Evolutionary conservation across 805 yeast genomes (phyloP).

Genomic region (Starmerella tilneyi): DNA sequence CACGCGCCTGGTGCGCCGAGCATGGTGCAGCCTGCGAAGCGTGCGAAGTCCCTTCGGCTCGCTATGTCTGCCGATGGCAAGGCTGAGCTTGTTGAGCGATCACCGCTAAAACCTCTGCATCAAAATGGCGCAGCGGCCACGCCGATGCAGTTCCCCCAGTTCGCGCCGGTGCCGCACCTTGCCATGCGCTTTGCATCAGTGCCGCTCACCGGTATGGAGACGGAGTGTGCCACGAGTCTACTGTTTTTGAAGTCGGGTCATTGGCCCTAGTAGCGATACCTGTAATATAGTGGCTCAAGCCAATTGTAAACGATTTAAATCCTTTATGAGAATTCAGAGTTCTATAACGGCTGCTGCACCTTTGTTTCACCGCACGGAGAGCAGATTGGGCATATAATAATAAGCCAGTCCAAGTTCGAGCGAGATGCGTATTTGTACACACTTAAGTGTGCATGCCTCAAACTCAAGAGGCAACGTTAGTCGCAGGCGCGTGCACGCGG

Average conservation of each 20-base stretch:
- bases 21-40: slow-evolving; percentile 11
- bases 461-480: no score
- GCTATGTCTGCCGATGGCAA: slow-evolving; percentile 35
- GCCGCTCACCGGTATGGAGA: slow-evolving; percentile 23
- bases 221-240: slow-evolving; percentile 32
- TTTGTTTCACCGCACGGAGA: no score
- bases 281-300: background rate
- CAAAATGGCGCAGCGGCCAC: slow-evolving; percentile 1
- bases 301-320: slow-evolving; percentile 2
- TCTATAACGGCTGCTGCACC: no score
- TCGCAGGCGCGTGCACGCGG: no score
- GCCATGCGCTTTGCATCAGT: slow-evolving; percentile 18
- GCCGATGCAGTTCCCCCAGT: slow-evolving; percentile 5
- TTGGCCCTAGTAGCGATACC: slow-evolving; percentile 7
- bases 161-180: slow-evolving; percentile 9
- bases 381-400: no score
- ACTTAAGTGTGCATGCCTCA: no score
- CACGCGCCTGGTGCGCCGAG: slow-evolving; percentile 1
- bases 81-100: slow-evolving; percentile 32
- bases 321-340: no score
- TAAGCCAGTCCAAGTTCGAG: no score
- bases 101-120: slow-evolving; percentile 23
- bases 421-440: no score
- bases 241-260: slow-evolving; percentile 30
- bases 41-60: slow-evolving; percentile 25